Evolutionary conservation across 306 rosid species (phyloP).

Genomic region (Sicyos baderoa): DNA sequence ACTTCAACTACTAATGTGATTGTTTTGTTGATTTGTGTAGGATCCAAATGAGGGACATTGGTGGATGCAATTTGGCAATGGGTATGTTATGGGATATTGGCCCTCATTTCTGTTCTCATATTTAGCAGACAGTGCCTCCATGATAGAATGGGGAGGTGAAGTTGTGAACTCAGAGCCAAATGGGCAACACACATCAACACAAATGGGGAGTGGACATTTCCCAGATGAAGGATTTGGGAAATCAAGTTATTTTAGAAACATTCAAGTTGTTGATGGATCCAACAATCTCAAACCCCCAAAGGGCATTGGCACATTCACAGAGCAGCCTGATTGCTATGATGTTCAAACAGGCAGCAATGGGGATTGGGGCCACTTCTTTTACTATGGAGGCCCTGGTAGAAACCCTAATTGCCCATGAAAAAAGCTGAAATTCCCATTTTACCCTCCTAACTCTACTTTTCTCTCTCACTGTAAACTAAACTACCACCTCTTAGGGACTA

Average conservation of each 20-base stretch:
- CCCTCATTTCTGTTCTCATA: conserved; percentile 90
- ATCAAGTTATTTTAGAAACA: conserved; percentile 78
- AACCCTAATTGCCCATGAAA: conserved; percentile 64
- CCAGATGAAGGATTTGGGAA: conserved; percentile 95
- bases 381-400: conserved; percentile 98
- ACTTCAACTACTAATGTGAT: too few species aligned
- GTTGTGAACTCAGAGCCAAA: conserved; percentile 75
- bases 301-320: conserved; percentile 76
- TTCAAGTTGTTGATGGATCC: conserved; percentile 85
- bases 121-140: conserved; percentile 88
- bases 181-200: conserved; percentile 84
- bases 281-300: conserved; percentile 90
- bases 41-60: conserved; percentile 97
- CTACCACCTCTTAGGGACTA: conserved; percentile 9
- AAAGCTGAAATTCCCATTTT: conserved; percentile 10
- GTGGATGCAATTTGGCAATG: conserved; percentile 99
- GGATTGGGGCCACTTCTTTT: conserved; percentile 96
- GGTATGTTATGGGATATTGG: conserved; percentile 83
- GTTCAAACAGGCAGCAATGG: conserved; percentile 90
- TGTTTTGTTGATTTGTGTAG: conserved; percentile 29
- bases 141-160: conserved; percentile 99
- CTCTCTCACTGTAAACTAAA: conserved; percentile 16
- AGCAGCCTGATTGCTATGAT: conserved; percentile 84
- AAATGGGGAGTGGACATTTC: conserved; percentile 92
- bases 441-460: conserved; percentile 31